Percentiles rank a stretch among this genome's conserved stretches.
phyloP scores from a whole-genome alignment of 129 eudicot species.

The Chrysanthemum lavandulifolium region DNA sequence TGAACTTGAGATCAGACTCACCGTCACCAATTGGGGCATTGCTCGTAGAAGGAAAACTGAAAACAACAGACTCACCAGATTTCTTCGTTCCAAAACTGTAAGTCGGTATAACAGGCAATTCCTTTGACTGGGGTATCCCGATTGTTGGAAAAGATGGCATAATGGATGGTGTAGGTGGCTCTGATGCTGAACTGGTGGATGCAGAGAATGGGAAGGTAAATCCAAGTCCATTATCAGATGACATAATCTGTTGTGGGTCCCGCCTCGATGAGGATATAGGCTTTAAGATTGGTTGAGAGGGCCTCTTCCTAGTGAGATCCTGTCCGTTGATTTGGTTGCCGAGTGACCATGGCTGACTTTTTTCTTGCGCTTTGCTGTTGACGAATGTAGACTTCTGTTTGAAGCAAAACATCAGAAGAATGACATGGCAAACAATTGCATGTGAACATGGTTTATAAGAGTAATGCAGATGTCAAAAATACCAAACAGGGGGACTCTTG shows the following conservation, averaged over 20 bases:
- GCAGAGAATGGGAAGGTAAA: conserved; percentile 75
- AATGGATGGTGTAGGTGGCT: conserved; percentile 91
- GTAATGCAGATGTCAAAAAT: neutral
- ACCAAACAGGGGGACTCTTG: neutral
- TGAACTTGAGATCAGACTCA: conserved; percentile 61
- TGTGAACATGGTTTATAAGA: neutral
- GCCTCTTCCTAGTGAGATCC: conserved; percentile 34
- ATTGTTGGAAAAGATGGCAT: conserved; percentile 50
- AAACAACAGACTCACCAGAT: conserved; percentile 51
- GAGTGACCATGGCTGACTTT: conserved; percentile 33
- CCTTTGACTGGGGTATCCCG: conserved; percentile 33
- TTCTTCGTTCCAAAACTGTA: conserved; percentile 60
- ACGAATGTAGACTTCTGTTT: conserved; percentile 29
- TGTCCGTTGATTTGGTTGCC: conserved; percentile 40
- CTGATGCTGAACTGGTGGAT: conserved; percentile 49
- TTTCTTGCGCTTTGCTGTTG: conserved; percentile 22
- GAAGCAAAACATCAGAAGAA: conserved; percentile 17
- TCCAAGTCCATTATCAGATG: conserved; percentile 49
- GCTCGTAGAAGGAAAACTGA: conserved; percentile 72
- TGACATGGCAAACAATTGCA: neutral
- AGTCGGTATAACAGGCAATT: conserved; percentile 40
- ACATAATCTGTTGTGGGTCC: conserved; percentile 35
- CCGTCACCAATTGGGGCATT: conserved; percentile 32
- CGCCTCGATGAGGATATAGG: conserved; percentile 55
- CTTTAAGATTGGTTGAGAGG: conserved; percentile 48